Base-by-base conservation (phyloP, 768 basidiomycete genomes). In the Xerocomus potaroensis region DNA sequence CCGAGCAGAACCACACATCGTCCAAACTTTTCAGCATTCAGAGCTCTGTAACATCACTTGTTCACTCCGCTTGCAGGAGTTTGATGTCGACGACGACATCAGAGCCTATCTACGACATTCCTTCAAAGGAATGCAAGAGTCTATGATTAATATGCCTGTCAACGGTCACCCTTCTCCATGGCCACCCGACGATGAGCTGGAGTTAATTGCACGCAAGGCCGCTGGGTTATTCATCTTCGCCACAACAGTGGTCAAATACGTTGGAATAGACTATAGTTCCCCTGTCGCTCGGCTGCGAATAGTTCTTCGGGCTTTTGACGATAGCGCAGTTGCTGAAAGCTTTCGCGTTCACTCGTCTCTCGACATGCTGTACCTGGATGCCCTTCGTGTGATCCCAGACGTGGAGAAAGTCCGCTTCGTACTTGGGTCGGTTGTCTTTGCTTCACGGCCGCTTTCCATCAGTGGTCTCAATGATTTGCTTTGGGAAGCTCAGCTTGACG, bases 181-280 rank as follows among this genome's bases (percentile, higher is more conserved):
- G 63, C 59, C 62, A 3, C 45, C 59, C 8, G 53, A 51, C 2
- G 48, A 55, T 11, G 62, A 56, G 14, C 35, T 64, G 19, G 53
- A 56, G n/a, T 30, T 15, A 23, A 41, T 53, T 3, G 54, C 64
- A 9, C 31, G 52, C 15, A 54, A 51, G 14, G 48, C 63, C 3
- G 51, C 54, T 7, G 58, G 64, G 2, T 53, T 64, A 24, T 66
- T 66, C 23, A 59, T 64, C 12, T 63, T 61, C 41, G 50, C 64
- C 21, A 53, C 59, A 8, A 64, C 64, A 2, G 56, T 65, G 26
- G 45, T 65, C 34, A 60, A 57, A 33, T 62, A 59, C 31, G 47
- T 64, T 9, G 45, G 48, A 16, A 40, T 43, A 34, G 41, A 35
- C 9, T 47, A 56, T 16, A 34, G 43, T 22, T 53, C 43, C 9